Base-by-base conservation (phyloP, 257 asterid species). In the Ocimum tenuiflorum region DNA sequence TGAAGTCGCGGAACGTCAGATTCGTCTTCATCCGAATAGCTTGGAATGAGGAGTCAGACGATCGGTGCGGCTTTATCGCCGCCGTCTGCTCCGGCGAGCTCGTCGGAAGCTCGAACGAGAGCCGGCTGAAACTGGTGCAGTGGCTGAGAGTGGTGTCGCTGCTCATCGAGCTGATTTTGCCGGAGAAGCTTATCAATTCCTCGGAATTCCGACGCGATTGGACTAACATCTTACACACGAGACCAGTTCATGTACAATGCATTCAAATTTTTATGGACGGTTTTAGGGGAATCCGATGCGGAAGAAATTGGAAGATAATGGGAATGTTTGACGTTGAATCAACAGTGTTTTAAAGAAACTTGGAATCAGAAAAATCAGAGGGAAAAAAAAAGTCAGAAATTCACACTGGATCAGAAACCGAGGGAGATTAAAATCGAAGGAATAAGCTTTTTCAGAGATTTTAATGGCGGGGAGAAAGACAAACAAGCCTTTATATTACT, bases 1-100 rank as follows among this genome's bases (percentile, higher is more conserved):
- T 81, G 71, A 90, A 87, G 63, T 90, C 91, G 31, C 91, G 74
- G 71, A 85, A 80, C 33, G 77, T 78, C 46, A 85, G 73, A 38
- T 71, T 74, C 23, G 60, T 60, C 3, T 67, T 70, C 57, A 69
- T 4, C 47, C 79, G 64, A 19, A 82, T 75, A 3, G 81, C 80
- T 46, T 78, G 91, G 72, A 83, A 83, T 1, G 89, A 79, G 13
- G 91, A 78, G 76, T 88, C 96, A 41, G 96, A 88, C 11, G 91
- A 82, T 31, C 95, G 85, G 80, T 86, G 96, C 2, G 95, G 95
- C 78, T 74, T 80, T 12, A 81, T 10, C 23, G 75, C 70, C 63
- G 80, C 68, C 54, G 19, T 64, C 19, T 75, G 59, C 48, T 85
- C 90, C 67, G 92, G 92, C 10, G 94, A 82, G 39, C 62, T 78